Evolutionary conservation across 768 basidiomycete species (phyloP), one percentile per base, ranked within the genome.

Genomic region (Suillus variegatus): DNA sequence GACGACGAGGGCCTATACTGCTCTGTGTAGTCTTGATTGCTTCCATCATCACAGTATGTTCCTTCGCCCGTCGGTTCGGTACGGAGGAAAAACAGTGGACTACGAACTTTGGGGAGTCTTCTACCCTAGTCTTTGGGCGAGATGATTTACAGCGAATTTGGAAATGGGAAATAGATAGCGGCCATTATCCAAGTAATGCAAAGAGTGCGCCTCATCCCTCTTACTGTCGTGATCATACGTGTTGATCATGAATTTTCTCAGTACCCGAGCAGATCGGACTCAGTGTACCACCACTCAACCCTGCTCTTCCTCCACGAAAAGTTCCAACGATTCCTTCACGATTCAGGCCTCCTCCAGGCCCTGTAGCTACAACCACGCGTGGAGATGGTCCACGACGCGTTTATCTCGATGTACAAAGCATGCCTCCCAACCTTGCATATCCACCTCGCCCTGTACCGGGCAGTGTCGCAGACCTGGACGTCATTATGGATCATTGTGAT

Each of bases 151-250:
- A 91, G 72, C 84, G 90, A 64, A 93, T 99, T 76, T 99, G 96
- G 96, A 82, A 89, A 66, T 99, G 95, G 95, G 97, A 99, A 78
- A 85, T 99, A 64, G 81, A 87, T 40, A 93, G 93, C 67, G 97
- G 97, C 1, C 95, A 97, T 78, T 95, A 95, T 81, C 97, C 97
- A 10, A 95, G 93, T 77, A 83, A 86, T 62, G 84, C 86, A 64
- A 82, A 84, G 70, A 85, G 95, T 94, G 77, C 73, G 92, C 84
- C 63, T 55, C 18, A 56, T 60, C 8, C 60, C 16, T 68, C 46
- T n/a, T 25, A 38, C 38, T 28, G 44, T 20, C 55, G 9, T 41
- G 20, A 47, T 22, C 55, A 36, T 41, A 25, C 4, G 43, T 54
- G 43, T 51, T 66, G 12, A 75, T 54, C 3, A 43, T 28, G 4